Evolutionary conservation across 176 grass and related monocot species (phyloP), one percentile per base, ranked within the genome.

Genomic region (Triticum dicoccoides): DNA sequence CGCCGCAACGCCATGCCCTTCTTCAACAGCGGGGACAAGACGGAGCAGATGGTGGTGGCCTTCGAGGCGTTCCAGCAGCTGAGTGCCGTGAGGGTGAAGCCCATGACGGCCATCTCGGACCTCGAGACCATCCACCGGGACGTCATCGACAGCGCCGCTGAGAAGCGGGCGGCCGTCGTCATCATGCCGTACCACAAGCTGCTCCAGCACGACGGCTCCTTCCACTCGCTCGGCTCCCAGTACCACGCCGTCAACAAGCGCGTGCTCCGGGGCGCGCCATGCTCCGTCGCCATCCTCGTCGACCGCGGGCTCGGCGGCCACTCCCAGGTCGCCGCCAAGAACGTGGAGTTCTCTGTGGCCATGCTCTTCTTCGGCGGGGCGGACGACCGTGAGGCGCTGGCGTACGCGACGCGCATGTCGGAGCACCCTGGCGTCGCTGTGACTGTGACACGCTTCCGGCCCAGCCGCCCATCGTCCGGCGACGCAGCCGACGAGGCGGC

Each of bases 1-100:
- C 83, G 91, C 5, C 84, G 71, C 71, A 86, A 95, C 58, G 92
- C 91, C 41, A 44, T 88, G 82, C 89, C 95, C 0, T 97, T 94
- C 75, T 97, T 91, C 88, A 93, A 88, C 80, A 80, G 61, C 56
- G 71, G 81, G 18, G 63, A 87, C 81, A 73, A 77, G 9, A 5
- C 61, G 2, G 87, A 77, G 8, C 86, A 91, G 75, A 77, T 95
- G 61, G 91, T 92, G 45, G 95, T 97, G 81, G 92, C 95, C 45
- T 97, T 97, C 82, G 89, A 97, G 84, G 87, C 91, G 5, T 95
- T 91, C 87, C 89, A 91, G 82, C 90, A 91, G 79, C 90, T 97
- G 39, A 95, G 92, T 82, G 14, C 90, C 1, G 92, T 97, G 27
- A 27, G 68, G 35, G 66, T 97, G 6, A 89, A 93, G 13, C 69